Evolutionary conservation across 2,329 filamentous ascomycete species (phyloP).

Genomic region (Aureobasidium sp.): DNA sequence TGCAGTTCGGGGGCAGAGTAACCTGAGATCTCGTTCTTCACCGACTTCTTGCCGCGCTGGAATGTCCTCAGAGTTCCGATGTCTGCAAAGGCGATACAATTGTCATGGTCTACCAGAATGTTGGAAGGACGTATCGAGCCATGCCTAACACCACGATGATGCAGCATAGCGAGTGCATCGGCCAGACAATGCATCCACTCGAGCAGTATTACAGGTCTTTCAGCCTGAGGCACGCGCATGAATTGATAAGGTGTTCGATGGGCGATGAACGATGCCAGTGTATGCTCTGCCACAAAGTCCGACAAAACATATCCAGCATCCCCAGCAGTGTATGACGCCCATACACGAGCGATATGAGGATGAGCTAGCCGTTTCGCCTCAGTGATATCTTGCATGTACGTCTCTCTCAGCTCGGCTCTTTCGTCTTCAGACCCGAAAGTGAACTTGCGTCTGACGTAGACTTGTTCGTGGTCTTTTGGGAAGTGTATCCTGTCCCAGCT

Average conservation of each 20-base stretch:
- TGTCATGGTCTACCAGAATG: slow-evolving; percentile 58
- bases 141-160: slow-evolving; percentile 57
- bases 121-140: slow-evolving; percentile 65
- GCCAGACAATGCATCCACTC: slow-evolving; percentile 71
- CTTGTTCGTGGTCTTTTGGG: slow-evolving; percentile 52
- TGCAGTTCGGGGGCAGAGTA: slow-evolving; percentile 60
- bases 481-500: slow-evolving; percentile 57
- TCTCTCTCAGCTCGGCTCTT: background rate
- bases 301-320: slow-evolving; percentile 59
- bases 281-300: slow-evolving; percentile 59
- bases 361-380: slow-evolving; percentile 54
- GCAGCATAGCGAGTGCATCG: slow-evolving; percentile 61
- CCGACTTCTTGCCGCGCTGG: slow-evolving; percentile 46
- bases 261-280: slow-evolving; percentile 59
- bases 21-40: slow-evolving; percentile 64
- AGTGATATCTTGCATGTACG: slow-evolving; percentile 55
- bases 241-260: slow-evolving; percentile 54
- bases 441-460: slow-evolving; percentile 35
- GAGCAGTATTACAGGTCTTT: slow-evolving; percentile 54
- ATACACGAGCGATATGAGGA: slow-evolving; percentile 63
- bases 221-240: slow-evolving; percentile 55
- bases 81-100: slow-evolving; percentile 62
- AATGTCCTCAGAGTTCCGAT: slow-evolving; percentile 44
- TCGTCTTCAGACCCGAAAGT: slow-evolving; percentile 25
- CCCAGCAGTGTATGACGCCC: slow-evolving; percentile 62